These are phyloP conservation scores for Trypanosoma congolense DNA, from an alignment of 208 protist species.

Conservation along the genomic window DNA sequence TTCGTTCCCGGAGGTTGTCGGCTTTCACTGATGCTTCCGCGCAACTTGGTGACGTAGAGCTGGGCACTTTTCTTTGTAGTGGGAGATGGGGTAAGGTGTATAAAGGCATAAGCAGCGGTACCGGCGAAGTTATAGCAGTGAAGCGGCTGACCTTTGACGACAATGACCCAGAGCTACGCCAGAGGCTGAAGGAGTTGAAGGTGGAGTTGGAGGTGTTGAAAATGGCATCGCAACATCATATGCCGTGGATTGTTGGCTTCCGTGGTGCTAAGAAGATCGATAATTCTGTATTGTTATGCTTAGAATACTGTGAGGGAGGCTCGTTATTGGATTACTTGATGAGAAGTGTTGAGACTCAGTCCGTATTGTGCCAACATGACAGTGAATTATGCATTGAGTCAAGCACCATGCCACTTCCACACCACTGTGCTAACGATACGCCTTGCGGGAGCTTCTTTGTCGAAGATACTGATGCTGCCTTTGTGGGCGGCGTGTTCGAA, in stretches of 20 bases:
- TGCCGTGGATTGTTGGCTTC: slow-evolving; percentile 86
- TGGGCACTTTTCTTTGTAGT: slow-evolving; percentile 77
- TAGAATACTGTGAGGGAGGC: slow-evolving; percentile 86
- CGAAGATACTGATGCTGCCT: too few species aligned
- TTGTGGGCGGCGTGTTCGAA: too few species aligned
- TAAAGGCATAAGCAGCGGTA: slow-evolving; percentile 80
- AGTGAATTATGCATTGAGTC: too few species aligned
- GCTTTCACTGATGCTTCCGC: slow-evolving; percentile 55
- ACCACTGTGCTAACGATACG: too few species aligned
- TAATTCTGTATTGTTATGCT: slow-evolving; percentile 87
- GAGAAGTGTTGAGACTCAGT: slow-evolving; percentile 24
- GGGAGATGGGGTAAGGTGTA: slow-evolving; percentile 88
- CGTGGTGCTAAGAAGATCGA: slow-evolving; percentile 75
- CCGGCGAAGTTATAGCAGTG: slow-evolving; percentile 68
- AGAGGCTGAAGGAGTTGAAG: slow-evolving; percentile 62
- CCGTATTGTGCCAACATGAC: too few species aligned
- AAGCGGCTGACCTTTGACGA: slow-evolving; percentile 79
- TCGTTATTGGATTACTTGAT: slow-evolving; percentile 78
- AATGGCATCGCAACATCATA: slow-evolving; percentile 48
- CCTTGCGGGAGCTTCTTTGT: too few species aligned
- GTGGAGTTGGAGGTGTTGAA: slow-evolving; percentile 82
- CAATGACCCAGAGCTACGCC: slow-evolving; percentile 80
- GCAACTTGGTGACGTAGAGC: slow-evolving; percentile 55
- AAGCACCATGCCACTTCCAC: too few species aligned
- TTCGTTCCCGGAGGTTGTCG: too few species aligned